phyloP scores from a whole-genome alignment of 176 grass and related monocot species.

The Ananas comosus region DNA sequence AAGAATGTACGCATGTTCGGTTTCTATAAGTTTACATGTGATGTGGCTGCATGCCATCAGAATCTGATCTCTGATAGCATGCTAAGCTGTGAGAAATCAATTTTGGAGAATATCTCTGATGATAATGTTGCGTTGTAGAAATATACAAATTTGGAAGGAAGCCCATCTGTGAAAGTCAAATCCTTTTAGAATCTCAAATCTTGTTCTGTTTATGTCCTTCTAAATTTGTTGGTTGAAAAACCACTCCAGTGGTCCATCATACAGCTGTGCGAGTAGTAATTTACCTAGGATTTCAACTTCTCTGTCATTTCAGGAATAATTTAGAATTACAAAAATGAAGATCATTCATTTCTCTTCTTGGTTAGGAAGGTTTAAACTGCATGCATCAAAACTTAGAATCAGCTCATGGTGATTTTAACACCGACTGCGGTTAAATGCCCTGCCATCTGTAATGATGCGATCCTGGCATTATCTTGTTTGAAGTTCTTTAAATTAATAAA shows the following conservation, averaged over 20 bases:
- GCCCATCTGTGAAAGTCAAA: not conserved
- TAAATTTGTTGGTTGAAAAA: not conserved
- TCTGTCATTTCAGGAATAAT: not conserved
- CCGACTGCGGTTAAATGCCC: not conserved
- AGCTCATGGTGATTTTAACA: not conserved
- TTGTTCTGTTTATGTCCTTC: not conserved
- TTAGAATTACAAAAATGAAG: not conserved
- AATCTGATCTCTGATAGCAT: too few relatives aligned
- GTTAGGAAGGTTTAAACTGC: not conserved
- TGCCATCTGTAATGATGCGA: not conserved
- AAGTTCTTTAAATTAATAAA: slow-evolving; percentile 1
- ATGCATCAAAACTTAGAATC: not conserved
- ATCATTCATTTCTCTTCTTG: not conserved
- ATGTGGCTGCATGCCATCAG: too few relatives aligned
- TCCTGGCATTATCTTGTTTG: not conserved
- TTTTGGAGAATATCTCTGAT: too few relatives aligned
- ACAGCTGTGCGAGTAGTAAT: not conserved
- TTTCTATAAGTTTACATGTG: too few relatives aligned
- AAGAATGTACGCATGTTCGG: too few relatives aligned
- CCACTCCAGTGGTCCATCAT: not conserved
- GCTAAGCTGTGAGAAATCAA: too few relatives aligned
- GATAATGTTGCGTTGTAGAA: too few relatives aligned
- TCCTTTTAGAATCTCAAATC: not conserved
- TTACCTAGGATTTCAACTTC: not conserved
- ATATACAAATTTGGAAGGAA: too few relatives aligned